Percentiles rank a stretch among this genome's conserved stretches.
Evolutionary conservation across 169 alveolate species (phyloP).

Genomic region (Plasmodium coatneyi): DNA sequence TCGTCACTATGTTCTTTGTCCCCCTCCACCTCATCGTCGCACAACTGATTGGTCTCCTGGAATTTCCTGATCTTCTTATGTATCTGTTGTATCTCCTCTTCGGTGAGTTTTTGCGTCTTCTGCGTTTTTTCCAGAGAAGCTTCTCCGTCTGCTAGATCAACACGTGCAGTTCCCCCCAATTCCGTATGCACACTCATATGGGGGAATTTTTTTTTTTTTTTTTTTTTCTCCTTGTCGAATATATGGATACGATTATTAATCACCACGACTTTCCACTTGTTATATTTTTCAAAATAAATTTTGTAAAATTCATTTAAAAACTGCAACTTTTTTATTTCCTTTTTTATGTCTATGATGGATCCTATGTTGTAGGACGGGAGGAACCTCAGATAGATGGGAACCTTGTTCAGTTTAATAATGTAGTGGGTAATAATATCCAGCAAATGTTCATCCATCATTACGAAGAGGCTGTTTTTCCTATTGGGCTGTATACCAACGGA

Average conservation of each 20-base stretch:
- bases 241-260: slow-evolving; percentile 65
- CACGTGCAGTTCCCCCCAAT: background rate
- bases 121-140: background rate
- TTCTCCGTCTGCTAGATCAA: background rate
- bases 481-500: background rate
- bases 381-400: slow-evolving; percentile 60
- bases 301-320: slow-evolving; percentile 69
- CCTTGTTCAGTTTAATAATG: slow-evolving; percentile 62
- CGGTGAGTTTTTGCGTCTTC: slow-evolving; percentile 9
- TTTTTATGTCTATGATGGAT: slow-evolving; percentile 59
- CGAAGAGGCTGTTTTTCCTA: slow-evolving; percentile 30
- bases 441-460: slow-evolving; percentile 65
- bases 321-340: slow-evolving; percentile 50
- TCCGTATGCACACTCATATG: background rate
- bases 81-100: slow-evolving; percentile 48
- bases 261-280: slow-evolving; percentile 73
- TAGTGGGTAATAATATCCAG: slow-evolving; percentile 68
- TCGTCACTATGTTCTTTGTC: background rate
- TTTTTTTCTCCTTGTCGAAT: slow-evolving; percentile 48
- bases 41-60: slow-evolving; percentile 39
- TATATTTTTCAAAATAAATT: slow-evolving; percentile 68
- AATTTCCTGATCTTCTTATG: slow-evolving; percentile 42
- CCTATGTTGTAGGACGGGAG: slow-evolving; percentile 72
- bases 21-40: background rate
- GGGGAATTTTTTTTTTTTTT: background rate